Evolutionary conservation across 495 filamentous ascomycete genomes (phyloP).

Genomic region (Tuber brumale): DNA sequence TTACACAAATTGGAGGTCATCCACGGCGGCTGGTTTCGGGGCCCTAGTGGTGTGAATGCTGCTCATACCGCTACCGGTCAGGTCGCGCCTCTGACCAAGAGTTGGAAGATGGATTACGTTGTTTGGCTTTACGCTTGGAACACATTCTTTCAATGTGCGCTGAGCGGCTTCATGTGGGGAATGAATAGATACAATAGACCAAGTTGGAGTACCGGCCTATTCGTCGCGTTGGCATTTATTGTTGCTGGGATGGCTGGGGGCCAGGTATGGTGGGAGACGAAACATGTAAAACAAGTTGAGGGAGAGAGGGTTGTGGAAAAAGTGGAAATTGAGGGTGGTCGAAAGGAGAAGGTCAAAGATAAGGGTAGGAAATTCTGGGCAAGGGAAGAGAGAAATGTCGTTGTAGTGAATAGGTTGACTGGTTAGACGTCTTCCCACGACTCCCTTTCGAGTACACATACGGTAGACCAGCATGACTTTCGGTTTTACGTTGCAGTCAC

Average conservation of each 20-base stretch:
- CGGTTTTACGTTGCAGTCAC: neutral
- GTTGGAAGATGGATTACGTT: slow-evolving; percentile 75
- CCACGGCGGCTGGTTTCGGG: slow-evolving; percentile 65
- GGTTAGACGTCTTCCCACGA: neutral
- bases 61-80: slow-evolving; percentile 50
- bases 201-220: slow-evolving; percentile 64
- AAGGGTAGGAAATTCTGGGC: slow-evolving; percentile 1
- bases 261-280: slow-evolving; percentile 61
- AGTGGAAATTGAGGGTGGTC: slow-evolving; percentile 40
- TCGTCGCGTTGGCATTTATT: slow-evolving; percentile 63
- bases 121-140: slow-evolving; percentile 69
- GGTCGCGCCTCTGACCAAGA: slow-evolving; percentile 56
- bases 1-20: slow-evolving; percentile 59
- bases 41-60: slow-evolving; percentile 45
- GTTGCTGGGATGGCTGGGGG: slow-evolving; percentile 63
- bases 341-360: slow-evolving; percentile 47
- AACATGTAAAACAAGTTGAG: slow-evolving; percentile 60
- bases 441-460: neutral
- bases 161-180: slow-evolving; percentile 76
- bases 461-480: neutral
- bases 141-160: slow-evolving; percentile 63
- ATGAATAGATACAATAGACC: slow-evolving; percentile 64
- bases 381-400: slow-evolving; percentile 1
- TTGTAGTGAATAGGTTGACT: neutral
- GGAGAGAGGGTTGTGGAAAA: slow-evolving; percentile 50